Conservation (phyloP, 257 asterid genomes). For the Plectranthus barbatus region DNA sequence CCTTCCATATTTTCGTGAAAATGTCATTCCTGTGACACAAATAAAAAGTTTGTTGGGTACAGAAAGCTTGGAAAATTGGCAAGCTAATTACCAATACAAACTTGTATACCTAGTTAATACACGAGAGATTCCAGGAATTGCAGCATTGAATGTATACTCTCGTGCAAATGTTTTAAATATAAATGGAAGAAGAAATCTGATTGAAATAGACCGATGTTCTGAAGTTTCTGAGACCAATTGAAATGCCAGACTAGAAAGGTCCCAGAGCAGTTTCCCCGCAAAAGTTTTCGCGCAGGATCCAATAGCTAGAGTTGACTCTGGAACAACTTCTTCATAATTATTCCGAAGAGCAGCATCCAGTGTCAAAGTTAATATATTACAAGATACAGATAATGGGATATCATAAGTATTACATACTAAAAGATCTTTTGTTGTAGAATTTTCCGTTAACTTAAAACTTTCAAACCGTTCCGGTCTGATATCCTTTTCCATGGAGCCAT, state of each 20-base stretch:
- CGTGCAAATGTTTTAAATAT: constrained; percentile 50
- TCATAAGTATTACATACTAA: constrained; percentile 26
- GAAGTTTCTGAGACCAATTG: constrained; percentile 56
- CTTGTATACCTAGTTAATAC: constrained; percentile 50
- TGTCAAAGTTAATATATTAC: constrained; percentile 50
- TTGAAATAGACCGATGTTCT: constrained; percentile 72
- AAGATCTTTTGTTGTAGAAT: constrained; percentile 17
- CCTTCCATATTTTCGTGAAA: constrained; percentile 54
- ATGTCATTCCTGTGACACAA: constrained; percentile 44
- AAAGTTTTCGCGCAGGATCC: constrained; percentile 24
- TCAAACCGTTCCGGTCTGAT: constrained; percentile 17
- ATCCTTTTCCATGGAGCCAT: constrained; percentile 22
- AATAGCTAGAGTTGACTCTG: constrained; percentile 24
- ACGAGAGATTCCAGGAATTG: constrained; percentile 37
- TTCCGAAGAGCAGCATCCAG: constrained; percentile 49
- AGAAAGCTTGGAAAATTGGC: not conserved
- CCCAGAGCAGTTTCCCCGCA: constrained; percentile 75
- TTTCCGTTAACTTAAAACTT: constrained; percentile 21
- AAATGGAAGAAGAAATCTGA: constrained; percentile 64
- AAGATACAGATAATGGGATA: constrained; percentile 51
- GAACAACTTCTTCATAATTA: constrained; percentile 20
- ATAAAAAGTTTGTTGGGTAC: constrained; percentile 6
- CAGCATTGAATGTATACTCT: constrained; percentile 35
- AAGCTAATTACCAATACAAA: constrained; percentile 3
- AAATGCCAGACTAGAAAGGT: constrained; percentile 54